Base-by-base conservation (phyloP, 1,139 yeast species). In the Kluyveromyces marxianus region DNA sequence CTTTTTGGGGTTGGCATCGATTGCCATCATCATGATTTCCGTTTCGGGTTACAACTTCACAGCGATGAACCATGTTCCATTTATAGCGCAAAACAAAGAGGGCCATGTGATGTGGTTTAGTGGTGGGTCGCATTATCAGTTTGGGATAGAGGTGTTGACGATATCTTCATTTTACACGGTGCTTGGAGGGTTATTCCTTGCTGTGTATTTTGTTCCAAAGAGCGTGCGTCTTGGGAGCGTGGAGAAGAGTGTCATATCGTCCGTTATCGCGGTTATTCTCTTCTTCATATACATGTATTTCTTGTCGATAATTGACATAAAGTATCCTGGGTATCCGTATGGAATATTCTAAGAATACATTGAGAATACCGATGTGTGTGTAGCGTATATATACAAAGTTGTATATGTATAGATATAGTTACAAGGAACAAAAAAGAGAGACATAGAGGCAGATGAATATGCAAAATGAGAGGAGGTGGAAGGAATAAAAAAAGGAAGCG, bases 11-110 rank as follows among this genome's bases (percentile, higher is more conserved):
- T 48, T 70, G 2, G 39, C 79, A 1, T 62, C 75, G 8, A 61
- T 81, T 6, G 50, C 62, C 0, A 55, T 73, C 5, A 67, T 79
- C 14, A 60, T 76, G 43, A 51, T 71, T 1, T 74, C 77, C 47
- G 63, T 74, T 7, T 72, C 84, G 34, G 94, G 94, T 2, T 77
- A 76, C 53, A 81, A 77, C 63, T 84, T 79, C 57, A 74, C 84
- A 1, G 63, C 75, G 29, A 79, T 80, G 47, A 70, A 78, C 52
- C 72, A 72, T 2, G 77, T 79, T 1, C 88, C 90, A 3, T 78
- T 84, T 46, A 54, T 83, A n/a, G 79, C 83, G 1, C 69, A 68
- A 46, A 68, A 71, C 54, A 74, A 73, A 7, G 57, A 62, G 3
- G 75, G 77, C 4, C 64, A 68, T 4, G 63, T 77, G 35, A 71